These are phyloP conservation scores for Boletus barrowsii DNA, from an alignment of 768 basidiomycete species.

Conservation along the genomic window DNA sequence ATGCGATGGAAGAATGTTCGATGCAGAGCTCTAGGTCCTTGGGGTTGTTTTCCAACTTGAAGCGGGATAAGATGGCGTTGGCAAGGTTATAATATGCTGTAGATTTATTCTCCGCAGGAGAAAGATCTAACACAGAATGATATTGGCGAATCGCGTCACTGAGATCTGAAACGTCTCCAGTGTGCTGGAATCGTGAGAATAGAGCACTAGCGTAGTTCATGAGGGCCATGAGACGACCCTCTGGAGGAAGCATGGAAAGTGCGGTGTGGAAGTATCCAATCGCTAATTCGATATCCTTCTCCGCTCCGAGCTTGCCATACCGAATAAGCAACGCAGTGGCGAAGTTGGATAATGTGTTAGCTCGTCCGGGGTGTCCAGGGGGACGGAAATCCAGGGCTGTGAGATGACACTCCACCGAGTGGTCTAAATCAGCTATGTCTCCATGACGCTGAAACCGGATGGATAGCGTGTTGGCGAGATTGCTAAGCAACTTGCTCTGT, in stretches of 20 bases:
- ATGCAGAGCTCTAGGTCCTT: slow-evolving; percentile 25
- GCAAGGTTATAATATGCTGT: slow-evolving; percentile 29
- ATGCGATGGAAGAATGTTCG: slow-evolving; percentile 16
- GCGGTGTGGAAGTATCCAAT: slow-evolving; percentile 23
- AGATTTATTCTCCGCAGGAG: slow-evolving; percentile 15
- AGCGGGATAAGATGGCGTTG: slow-evolving; percentile 30
- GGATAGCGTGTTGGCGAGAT: slow-evolving; percentile 27
- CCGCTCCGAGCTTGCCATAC: slow-evolving; percentile 21
- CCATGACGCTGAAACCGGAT: slow-evolving; percentile 27
- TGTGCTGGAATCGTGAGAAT: slow-evolving; percentile 24
- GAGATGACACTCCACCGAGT: slow-evolving; percentile 27
- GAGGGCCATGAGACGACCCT: slow-evolving; percentile 18
- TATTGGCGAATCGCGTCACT: slow-evolving; percentile 24
- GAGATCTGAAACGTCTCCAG: slow-evolving; percentile 21
- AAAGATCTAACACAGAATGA: slow-evolving; percentile 16
- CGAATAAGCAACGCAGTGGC: slow-evolving; percentile 28
- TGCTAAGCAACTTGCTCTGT: slow-evolving; percentile 25
- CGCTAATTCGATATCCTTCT: slow-evolving; percentile 30
- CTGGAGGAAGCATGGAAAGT: slow-evolving; percentile 17
- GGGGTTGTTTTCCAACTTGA: slow-evolving; percentile 18
- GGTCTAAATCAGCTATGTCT: slow-evolving; percentile 25
- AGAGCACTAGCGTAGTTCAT: slow-evolving; percentile 32
- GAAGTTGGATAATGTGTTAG: slow-evolving; percentile 27
- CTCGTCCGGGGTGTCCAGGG: slow-evolving; percentile 24
- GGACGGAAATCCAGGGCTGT: slow-evolving; percentile 27